Evolutionary conservation across 2,329 filamentous ascomycete genomes (phyloP).

Genomic region (Penicillium olsonii): DNA sequence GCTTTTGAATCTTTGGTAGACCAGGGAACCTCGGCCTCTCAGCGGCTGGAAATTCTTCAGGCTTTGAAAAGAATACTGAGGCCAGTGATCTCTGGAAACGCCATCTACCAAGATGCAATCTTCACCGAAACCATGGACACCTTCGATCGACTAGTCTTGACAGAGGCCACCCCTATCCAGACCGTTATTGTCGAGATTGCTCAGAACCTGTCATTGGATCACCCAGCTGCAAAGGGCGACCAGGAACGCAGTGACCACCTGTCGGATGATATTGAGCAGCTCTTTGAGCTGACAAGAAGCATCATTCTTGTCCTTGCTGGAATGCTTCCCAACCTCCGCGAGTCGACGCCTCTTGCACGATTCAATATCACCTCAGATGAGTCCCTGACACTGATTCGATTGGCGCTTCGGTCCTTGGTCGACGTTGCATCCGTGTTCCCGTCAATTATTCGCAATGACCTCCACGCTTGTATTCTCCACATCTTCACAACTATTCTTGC

Average conservation of each 20-base stretch:
- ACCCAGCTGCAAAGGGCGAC: slow-evolving; percentile 79
- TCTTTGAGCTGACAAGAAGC: slow-evolving; percentile 94
- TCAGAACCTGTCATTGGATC: slow-evolving; percentile 82
- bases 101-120: slow-evolving; percentile 92
- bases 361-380: slow-evolving; percentile 80
- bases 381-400: slow-evolving; percentile 74
- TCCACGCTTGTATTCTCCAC: slow-evolving; percentile 94
- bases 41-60: slow-evolving; percentile 83
- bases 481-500: slow-evolving; percentile 93
- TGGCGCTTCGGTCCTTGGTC: slow-evolving; percentile 82
- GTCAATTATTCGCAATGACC: slow-evolving; percentile 90
- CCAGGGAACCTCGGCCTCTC: slow-evolving; percentile 70
- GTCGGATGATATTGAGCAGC: slow-evolving; percentile 94
- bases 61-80: slow-evolving; percentile 94
- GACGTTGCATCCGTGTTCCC: slow-evolving; percentile 96
- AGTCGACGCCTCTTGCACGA: slow-evolving; percentile 61
- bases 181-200: slow-evolving; percentile 92
- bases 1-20: slow-evolving; percentile 94
- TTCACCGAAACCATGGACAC: slow-evolving; percentile 98
- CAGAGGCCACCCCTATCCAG: slow-evolving; percentile 85
- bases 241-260: slow-evolving; percentile 71
- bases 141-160: slow-evolving; percentile 87
- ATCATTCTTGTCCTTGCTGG: slow-evolving; percentile 91
- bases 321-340: slow-evolving; percentile 71
- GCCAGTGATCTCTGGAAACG: slow-evolving; percentile 91